Conservation (phyloP, 805 yeast species). For the Cyberlindnera lachancei region DNA sequence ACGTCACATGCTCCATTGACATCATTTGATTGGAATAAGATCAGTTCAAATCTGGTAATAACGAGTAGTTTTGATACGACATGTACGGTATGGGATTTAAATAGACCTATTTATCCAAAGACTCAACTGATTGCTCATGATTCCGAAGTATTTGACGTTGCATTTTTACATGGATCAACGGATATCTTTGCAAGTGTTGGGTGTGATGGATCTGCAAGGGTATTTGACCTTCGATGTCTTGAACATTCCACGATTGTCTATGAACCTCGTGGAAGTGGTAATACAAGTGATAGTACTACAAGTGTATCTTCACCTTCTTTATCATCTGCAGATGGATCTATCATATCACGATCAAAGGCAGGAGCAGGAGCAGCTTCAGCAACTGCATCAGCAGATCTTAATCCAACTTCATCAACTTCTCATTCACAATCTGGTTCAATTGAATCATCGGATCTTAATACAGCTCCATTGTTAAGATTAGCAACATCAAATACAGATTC, state of each 20-base stretch:
- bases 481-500: conserved; percentile 76
- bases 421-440: background rate
- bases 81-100: conserved; percentile 91
- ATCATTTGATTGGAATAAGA: conserved; percentile 85
- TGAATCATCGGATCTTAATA: background rate
- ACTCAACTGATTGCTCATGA: conserved; percentile 97
- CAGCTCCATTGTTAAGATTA: conserved; percentile 46
- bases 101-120: conserved; percentile 57
- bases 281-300: no score
- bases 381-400: no score
- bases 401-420: no score
- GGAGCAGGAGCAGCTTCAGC: no score
- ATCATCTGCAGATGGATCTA: no score
- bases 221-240: conserved; percentile 80
- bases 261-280: conserved; percentile 47
- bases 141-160: conserved; percentile 88
- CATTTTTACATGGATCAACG: conserved; percentile 66
- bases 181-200: conserved; percentile 88
- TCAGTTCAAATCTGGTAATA: conserved; percentile 62
- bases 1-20: conserved; percentile 74
- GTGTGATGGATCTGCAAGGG: conserved; percentile 89
- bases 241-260: conserved; percentile 94
- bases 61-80: conserved; percentile 93
- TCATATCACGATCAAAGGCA: no score
- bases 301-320: no score